These are phyloP conservation scores for Letharia columbiana DNA, from an alignment of 495 filamentous ascomycete genomes.

Conservation along the genomic window DNA sequence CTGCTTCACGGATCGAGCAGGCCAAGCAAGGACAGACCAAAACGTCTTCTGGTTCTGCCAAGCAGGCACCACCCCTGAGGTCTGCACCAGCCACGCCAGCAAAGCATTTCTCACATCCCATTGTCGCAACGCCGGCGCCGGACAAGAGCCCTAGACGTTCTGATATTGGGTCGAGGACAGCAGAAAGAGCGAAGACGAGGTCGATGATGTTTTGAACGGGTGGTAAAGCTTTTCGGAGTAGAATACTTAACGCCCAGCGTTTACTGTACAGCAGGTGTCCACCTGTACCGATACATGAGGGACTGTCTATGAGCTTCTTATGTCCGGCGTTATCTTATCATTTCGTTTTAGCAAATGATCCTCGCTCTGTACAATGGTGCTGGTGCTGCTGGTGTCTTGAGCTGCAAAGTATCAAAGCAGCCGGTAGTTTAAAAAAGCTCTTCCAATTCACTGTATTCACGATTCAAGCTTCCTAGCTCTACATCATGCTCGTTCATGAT, in stretches of 20 bases:
- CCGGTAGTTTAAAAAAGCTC: background rate
- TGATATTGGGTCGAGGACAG: constrained; percentile 19
- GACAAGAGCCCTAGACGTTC: constrained; percentile 24
- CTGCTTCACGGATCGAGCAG: constrained; percentile 23
- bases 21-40: constrained; percentile 24
- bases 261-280: background rate
- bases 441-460: background rate
- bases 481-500: background rate
- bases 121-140: constrained; percentile 14
- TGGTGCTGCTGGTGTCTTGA: background rate
- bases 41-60: constrained; percentile 14
- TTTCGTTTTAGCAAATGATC: background rate
- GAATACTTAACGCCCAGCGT: background rate
- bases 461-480: background rate
- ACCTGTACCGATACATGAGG: background rate
- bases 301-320: background rate
- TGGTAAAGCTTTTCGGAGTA: background rate
- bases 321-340: background rate
- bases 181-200: constrained; percentile 23
- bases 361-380: background rate
- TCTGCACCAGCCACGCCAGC: constrained; percentile 26
- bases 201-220: constrained; percentile 25
- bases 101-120: constrained; percentile 17
- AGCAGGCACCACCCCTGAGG: constrained; percentile 20
- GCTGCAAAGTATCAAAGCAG: constrained; percentile 1